Evolutionary conservation across 257 asterid genomes (phyloP).

Genomic region (Solanum boliviense): DNA sequence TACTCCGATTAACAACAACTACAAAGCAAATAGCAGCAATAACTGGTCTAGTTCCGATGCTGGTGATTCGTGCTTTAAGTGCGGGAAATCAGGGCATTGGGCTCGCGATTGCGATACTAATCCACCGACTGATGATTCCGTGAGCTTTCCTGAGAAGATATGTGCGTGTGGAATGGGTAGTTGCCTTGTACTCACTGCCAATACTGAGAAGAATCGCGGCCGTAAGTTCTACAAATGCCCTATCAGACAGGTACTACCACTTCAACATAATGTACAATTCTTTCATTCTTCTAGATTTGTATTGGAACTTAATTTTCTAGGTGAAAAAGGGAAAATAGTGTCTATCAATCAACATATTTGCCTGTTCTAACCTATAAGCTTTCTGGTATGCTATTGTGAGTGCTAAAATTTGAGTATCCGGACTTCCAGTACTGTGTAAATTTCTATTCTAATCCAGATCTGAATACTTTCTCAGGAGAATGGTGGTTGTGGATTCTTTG

Average conservation of each 20-base stretch:
- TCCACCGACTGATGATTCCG: not conserved
- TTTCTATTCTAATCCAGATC: not conserved
- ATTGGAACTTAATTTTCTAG: not conserved
- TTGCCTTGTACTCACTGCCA: conserved; percentile 7
- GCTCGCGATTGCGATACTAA: conserved; percentile 4
- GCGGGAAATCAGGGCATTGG: conserved; percentile 12
- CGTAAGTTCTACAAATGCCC: conserved; percentile 17
- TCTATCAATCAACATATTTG: not conserved
- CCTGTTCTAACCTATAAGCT: not conserved
- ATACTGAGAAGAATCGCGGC: conserved; percentile 11
- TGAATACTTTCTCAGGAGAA: conserved; percentile 2
- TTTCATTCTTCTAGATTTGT: not conserved
- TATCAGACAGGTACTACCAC: not conserved
- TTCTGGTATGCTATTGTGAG: not conserved
- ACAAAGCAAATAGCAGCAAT: not conserved
- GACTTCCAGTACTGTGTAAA: not conserved
- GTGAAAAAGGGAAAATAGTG: not conserved
- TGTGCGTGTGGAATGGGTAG: conserved; percentile 9
- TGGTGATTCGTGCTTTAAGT: not conserved
- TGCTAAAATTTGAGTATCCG: not conserved
- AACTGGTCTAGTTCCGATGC: not conserved
- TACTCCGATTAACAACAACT: not conserved
- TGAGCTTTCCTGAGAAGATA: conserved; percentile 1
- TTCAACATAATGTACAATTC: not conserved
- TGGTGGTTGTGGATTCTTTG: conserved; percentile 17